Conservation (phyloP, 495 filamentous ascomycete genomes). For the Podospora pseudocomata region DNA sequence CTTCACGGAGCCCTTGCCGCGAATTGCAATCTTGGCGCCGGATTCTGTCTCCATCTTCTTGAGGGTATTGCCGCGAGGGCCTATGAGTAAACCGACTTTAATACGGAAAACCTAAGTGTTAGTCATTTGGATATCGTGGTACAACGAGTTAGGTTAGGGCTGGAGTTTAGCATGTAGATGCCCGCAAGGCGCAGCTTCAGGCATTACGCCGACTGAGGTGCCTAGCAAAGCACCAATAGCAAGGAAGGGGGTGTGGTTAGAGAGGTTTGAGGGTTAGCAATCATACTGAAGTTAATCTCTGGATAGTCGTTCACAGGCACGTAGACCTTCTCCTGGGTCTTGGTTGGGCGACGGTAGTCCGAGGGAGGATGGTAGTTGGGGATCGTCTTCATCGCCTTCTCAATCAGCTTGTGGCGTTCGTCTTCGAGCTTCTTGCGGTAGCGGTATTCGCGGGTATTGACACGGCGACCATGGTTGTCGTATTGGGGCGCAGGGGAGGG, state of each 20-base stretch:
- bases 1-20: conserved; percentile 98
- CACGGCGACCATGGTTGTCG: conserved; percentile 96
- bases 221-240: conserved; percentile 35
- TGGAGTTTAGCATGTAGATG: conserved; percentile 35
- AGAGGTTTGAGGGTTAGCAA: conserved; percentile 96
- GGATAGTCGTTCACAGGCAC: conserved; percentile 99
- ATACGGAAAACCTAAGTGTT: conserved; percentile 83
- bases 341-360: conserved; percentile 95
- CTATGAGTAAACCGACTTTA: conserved; percentile 99
- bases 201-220: conserved; percentile 25
- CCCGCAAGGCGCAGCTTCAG: conserved; percentile 32
- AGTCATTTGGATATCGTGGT: conserved; percentile 57
- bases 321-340: conserved; percentile 99
- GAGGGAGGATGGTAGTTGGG: conserved; percentile 96
- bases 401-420: conserved; percentile 94
- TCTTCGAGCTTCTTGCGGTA: conserved; percentile 97
- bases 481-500: conserved; percentile 95
- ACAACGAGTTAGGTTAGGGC: conserved; percentile 36
- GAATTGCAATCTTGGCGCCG: conserved; percentile 95
- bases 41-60: conserved; percentile 99
- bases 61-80: conserved; percentile 96
- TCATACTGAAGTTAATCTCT: conserved; percentile 99
- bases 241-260: conserved; percentile 51
- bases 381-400: conserved; percentile 97
- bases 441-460: conserved; percentile 95